phyloP scores from a whole-genome alignment of 805 yeast genomes.

The Yamadazyma philogaea region DNA sequence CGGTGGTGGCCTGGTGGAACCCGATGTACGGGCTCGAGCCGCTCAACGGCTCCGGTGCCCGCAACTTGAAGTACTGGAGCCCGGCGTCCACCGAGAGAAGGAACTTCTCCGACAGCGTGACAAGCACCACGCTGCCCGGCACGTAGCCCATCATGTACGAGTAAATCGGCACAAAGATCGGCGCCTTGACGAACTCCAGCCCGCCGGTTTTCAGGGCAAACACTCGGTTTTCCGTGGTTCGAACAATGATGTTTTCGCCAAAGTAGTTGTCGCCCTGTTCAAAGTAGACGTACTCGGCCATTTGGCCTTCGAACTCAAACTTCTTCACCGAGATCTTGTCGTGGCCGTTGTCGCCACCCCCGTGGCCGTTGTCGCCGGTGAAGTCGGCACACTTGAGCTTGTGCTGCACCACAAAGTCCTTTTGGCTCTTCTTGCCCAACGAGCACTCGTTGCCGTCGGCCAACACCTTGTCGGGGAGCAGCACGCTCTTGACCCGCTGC shows the following conservation, averaged over 20 bases:
- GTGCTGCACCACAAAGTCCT: constrained; percentile 24
- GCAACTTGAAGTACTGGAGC: constrained; percentile 42
- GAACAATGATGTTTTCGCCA: constrained; percentile 51
- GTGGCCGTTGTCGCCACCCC: too few species aligned
- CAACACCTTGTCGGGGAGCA: constrained; percentile 37
- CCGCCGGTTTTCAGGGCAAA: constrained; percentile 60
- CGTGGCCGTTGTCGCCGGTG: constrained; percentile 14
- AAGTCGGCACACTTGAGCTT: constrained; percentile 36
- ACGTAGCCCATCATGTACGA: constrained; percentile 49
- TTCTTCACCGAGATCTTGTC: constrained; percentile 40
- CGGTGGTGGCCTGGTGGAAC: constrained; percentile 57
- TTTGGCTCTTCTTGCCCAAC: constrained; percentile 19
- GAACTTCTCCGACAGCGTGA: constrained; percentile 49
- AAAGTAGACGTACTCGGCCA: constrained; percentile 58
- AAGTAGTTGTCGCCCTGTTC: constrained; percentile 42
- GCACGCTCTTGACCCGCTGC: constrained; percentile 20
- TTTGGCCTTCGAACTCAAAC: constrained; percentile 49
- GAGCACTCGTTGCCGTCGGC: constrained; percentile 47
- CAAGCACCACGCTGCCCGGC: constrained; percentile 53
- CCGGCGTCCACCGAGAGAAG: constrained; percentile 71
- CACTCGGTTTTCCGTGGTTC: constrained; percentile 50
- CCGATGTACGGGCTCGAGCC: constrained; percentile 40
- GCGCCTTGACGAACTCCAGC: constrained; percentile 34
- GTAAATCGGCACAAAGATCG: constrained; percentile 30
- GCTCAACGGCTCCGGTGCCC: constrained; percentile 47